These are phyloP conservation scores for Boletus fagicola DNA, from an alignment of 768 basidiomycete genomes.

Conservation along the genomic window DNA sequence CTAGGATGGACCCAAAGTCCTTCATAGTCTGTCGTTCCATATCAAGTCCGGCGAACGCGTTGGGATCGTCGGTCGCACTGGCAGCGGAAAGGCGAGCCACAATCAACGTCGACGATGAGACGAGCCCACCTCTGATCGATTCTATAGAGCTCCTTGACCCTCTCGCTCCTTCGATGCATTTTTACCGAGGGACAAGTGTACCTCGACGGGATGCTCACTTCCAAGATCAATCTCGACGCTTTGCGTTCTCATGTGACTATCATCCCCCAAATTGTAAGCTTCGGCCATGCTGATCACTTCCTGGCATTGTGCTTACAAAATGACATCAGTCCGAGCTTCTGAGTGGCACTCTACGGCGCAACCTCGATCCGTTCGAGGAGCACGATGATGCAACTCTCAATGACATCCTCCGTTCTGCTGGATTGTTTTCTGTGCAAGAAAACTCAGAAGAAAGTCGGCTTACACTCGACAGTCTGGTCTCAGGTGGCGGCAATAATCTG, in stretches of 20 bases:
- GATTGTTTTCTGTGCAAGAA: constrained; percentile 42
- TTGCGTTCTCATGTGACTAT: constrained; percentile 3
- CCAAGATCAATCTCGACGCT: neutral
- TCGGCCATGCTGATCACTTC: neutral
- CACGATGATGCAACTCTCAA: constrained; percentile 53
- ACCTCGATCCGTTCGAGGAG: constrained; percentile 59
- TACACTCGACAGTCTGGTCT: constrained; percentile 45
- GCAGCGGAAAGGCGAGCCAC: constrained; percentile 1
- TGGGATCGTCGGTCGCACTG: constrained; percentile 2
- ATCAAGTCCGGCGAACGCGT: constrained; percentile 4
- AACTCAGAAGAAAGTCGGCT: constrained; percentile 38
- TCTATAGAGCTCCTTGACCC: constrained; percentile 4
- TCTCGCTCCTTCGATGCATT: constrained; percentile 5
- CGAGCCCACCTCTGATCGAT: neutral
- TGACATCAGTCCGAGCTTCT: constrained; percentile 21
- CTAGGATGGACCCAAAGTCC: constrained; percentile 1
- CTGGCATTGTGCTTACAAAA: neutral
- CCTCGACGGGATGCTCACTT: neutral
- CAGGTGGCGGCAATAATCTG: constrained; percentile 46
- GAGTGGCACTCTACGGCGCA: constrained; percentile 54
- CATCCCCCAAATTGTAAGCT: neutral
- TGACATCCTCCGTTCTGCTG: constrained; percentile 47
- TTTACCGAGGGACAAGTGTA: neutral
- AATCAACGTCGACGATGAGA: neutral
- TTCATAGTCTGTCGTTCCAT: neutral